Base-by-base conservation (phyloP, 2,329 filamentous ascomycete genomes). In the Ophiostoma sp. region DNA sequence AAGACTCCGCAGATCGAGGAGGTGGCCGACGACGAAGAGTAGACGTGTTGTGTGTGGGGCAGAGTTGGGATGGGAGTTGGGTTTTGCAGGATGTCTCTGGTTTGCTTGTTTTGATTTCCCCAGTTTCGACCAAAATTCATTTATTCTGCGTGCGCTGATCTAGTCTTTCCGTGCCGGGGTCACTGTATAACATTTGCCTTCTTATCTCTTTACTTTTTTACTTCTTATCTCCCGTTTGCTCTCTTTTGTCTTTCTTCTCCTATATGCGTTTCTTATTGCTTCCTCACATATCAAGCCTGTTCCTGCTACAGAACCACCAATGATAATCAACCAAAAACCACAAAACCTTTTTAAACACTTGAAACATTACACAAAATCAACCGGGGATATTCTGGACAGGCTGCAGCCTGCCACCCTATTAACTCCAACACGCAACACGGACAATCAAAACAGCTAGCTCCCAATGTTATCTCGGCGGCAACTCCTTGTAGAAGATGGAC, bases 401-500 rank as follows among this genome's bases (percentile, higher is more conserved):
- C 15, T 64, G 5, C 5, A 64, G 33, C 60, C 33, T 64, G 33
- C 60, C 60, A 64, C 60, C 57, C 20, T 33, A 35, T 8, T 7
- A 62, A 62, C 57, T 33, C 27, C 31, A 62, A 35, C 44, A 48
- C 44, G 36, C 5, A 48, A n/a, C 20, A 35, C 31, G 17, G 3
- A 20, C 15, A 62, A 41, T 13, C 13, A 35, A 62, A 20, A 64
- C 31, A 64, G 20, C 60, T 33, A 27, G 27, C 27, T 13, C 23
- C 52, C 27, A 57, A 13, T 23, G n/a, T n/a, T 62, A 41, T 36
- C 67, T 39, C 35, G 52, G 33, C 10, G 44, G 6, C 66, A 89
- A 78, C 71, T 86, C 81, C 77, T 88, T 89, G 77, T 87, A 89
- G 74, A 87, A 86, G 74, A 87, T 86, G 0, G 83, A 81, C 68